Evolutionary conservation across 441 rosid species (phyloP).

Genomic region (Dalechampia spathulata): DNA sequence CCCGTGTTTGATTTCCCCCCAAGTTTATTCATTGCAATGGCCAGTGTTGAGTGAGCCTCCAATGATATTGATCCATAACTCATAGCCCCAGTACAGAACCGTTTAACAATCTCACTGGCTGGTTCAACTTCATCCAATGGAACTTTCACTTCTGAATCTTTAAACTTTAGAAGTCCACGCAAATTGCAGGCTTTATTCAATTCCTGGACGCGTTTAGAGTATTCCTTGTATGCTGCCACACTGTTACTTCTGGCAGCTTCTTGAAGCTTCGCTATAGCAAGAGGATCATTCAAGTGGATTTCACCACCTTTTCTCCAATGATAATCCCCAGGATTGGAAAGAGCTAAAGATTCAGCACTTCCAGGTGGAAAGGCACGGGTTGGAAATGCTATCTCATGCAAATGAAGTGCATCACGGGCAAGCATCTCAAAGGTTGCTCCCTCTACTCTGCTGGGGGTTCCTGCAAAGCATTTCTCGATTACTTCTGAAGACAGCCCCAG

Average conservation of each 20-base stretch:
- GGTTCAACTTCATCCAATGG: conserved; percentile 92
- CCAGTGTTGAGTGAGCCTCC: conserved; percentile 90
- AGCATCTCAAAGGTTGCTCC: conserved; percentile 99
- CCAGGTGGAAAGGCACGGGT: conserved; percentile 67
- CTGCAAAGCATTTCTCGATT: conserved; percentile 94
- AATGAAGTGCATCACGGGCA: conserved; percentile 75
- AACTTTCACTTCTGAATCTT: conserved; percentile 52
- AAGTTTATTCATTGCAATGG: conserved; percentile 93
- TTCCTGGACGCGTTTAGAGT: conserved; percentile 91
- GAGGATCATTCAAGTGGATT: conserved; percentile 97
- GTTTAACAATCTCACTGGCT: conserved; percentile 96
- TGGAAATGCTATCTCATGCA: conserved; percentile 96
- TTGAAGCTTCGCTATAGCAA: conserved; percentile 94
- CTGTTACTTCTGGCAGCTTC: conserved; percentile 95
- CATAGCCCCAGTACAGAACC: conserved; percentile 99
- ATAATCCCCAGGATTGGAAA: conserved; percentile 95
- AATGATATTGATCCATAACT: conserved; percentile 98
- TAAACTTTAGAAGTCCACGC: conserved; percentile 92
- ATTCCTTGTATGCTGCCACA: conserved; percentile 92
- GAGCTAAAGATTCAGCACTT: conserved; percentile 95
- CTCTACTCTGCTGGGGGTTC: conserved; percentile 99
- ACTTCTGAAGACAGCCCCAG: conserved; percentile 97
- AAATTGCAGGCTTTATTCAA: conserved; percentile 87
- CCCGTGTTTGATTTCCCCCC: conserved; percentile 99
- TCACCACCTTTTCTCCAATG: conserved; percentile 99